A percentile compares a stretch with the other conserved stretches of the same genome.
Evolutionary conservation across 2,329 filamentous ascomycete genomes (phyloP).

Genomic region (Aspergillus terreus): DNA sequence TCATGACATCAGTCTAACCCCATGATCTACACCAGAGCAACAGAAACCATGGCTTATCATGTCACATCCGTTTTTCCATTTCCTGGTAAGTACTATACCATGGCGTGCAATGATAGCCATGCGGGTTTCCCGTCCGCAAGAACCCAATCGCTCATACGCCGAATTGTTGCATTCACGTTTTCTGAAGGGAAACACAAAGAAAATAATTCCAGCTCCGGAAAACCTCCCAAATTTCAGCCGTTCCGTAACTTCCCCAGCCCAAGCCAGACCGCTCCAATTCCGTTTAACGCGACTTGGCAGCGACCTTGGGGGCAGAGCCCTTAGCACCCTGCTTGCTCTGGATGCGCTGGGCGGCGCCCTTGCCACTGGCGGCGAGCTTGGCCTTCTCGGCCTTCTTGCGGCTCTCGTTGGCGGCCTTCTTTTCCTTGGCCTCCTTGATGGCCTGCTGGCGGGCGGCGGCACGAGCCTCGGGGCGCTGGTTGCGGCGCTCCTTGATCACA

Average conservation of each 20-base stretch:
- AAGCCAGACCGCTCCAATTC: slow-evolving; percentile 24
- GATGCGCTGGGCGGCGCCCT: slow-evolving; percentile 76
- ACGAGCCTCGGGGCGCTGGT: slow-evolving; percentile 92
- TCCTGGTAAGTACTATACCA: slow-evolving; percentile 15
- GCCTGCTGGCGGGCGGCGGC: slow-evolving; percentile 82
- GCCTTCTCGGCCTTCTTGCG: slow-evolving; percentile 99
- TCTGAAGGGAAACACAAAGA: slow-evolving; percentile 2
- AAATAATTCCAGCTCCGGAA: slow-evolving; percentile 11
- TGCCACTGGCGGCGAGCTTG: slow-evolving; percentile 73
- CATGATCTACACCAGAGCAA: slow-evolving; percentile 12
- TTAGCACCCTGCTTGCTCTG: slow-evolving; percentile 96
- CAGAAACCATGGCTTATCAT: slow-evolving; percentile 14
- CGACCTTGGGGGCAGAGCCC: slow-evolving; percentile 81
- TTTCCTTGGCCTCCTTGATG: slow-evolving; percentile 98
- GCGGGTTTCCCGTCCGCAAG: slow-evolving; percentile 17
- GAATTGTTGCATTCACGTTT: slow-evolving; percentile 16
- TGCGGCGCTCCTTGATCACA: slow-evolving; percentile 98
- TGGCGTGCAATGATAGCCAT: slow-evolving; percentile 19
- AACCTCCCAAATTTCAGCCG: slow-evolving; percentile 24
- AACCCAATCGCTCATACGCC: slow-evolving; percentile 23
- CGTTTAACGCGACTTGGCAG: slow-evolving; percentile 78
- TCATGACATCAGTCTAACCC: slow-evolving; percentile 5
- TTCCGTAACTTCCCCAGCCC: slow-evolving; percentile 25
- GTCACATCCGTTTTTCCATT: slow-evolving; percentile 26
- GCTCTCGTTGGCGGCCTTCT: slow-evolving; percentile 82